These are phyloP conservation scores for Pseudocercospora macadamiae DNA, from an alignment of 2,329 filamentous ascomycete genomes.

Conservation along the genomic window DNA sequence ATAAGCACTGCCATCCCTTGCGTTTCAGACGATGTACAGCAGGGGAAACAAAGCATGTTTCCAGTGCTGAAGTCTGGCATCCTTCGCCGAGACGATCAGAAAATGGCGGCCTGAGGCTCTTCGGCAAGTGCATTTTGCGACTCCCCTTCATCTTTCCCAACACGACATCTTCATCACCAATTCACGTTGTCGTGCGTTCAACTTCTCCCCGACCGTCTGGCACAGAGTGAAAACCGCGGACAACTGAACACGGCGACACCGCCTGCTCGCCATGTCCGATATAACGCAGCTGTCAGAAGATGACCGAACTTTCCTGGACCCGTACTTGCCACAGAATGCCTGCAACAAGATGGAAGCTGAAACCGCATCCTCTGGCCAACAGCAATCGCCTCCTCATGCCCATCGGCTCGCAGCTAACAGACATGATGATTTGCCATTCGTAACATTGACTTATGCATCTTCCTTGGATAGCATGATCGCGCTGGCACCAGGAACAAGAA, in stretches of 20 bases:
- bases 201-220: no score
- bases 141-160: neutral
- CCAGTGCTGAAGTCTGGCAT: neutral
- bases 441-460: conserved; percentile 87
- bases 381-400: neutral
- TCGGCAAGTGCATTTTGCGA: neutral
- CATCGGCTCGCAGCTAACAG: conserved; percentile 1
- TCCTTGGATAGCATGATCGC: conserved; percentile 84
- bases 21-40: neutral
- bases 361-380: conserved; percentile 1
- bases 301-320: conserved; percentile 51
- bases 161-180: no score
- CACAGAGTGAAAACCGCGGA: no score
- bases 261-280: conserved; percentile 23
- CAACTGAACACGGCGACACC: neutral
- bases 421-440: conserved; percentile 48
- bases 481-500: conserved; percentile 74
- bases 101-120: neutral
- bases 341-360: conserved; percentile 5
- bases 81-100: no score
- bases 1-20: neutral
- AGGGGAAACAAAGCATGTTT: neutral
- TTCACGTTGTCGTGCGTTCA: no score
- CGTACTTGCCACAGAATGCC: conserved; percentile 49
- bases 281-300: conserved; percentile 39